These are phyloP conservation scores for Alternaria ethzedia DNA, from an alignment of 2,329 filamentous ascomycete genomes.

Conservation along the genomic window DNA sequence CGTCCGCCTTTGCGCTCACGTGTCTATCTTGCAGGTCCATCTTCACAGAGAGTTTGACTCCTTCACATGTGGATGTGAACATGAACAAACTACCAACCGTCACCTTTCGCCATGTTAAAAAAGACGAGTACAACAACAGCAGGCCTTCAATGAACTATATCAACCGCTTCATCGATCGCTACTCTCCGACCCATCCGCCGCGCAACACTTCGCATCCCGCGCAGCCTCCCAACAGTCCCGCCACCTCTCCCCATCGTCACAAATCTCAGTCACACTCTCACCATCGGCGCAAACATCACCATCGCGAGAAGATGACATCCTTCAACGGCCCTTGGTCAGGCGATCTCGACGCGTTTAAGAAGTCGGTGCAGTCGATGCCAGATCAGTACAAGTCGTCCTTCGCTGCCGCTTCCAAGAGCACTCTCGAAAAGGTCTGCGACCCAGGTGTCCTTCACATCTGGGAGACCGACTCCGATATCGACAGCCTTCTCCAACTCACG, in stretches of 20 bases:
- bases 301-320: constrained; percentile 13
- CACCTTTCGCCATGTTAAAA: not conserved
- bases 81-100: constrained; percentile 3
- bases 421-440: constrained; percentile 30
- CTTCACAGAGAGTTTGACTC: not conserved
- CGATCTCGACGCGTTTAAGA: constrained; percentile 31
- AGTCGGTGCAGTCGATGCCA: constrained; percentile 33
- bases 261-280: not conserved
- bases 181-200: not conserved
- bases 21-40: constrained; percentile 3
- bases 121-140: not conserved
- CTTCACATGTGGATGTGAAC: constrained; percentile 3
- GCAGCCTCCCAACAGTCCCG: not conserved
- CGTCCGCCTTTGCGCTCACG: not conserved
- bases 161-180: constrained; percentile 13
- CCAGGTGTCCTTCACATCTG: constrained; percentile 38
- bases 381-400: constrained; percentile 31
- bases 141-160: constrained; percentile 15
- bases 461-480: constrained; percentile 42
- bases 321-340: constrained; percentile 38
- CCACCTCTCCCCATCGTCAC: not conserved
- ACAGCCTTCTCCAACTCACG: constrained; percentile 39
- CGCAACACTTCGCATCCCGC: not conserved
- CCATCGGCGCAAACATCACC: constrained; percentile 14
- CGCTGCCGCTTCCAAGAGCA: constrained; percentile 23